A percentile compares a stretch with the other conserved stretches of the same genome.
These are phyloP conservation scores for Globisporangium carolinianum DNA, from an alignment of 352 stramenopile species.

Conservation along the genomic window DNA sequence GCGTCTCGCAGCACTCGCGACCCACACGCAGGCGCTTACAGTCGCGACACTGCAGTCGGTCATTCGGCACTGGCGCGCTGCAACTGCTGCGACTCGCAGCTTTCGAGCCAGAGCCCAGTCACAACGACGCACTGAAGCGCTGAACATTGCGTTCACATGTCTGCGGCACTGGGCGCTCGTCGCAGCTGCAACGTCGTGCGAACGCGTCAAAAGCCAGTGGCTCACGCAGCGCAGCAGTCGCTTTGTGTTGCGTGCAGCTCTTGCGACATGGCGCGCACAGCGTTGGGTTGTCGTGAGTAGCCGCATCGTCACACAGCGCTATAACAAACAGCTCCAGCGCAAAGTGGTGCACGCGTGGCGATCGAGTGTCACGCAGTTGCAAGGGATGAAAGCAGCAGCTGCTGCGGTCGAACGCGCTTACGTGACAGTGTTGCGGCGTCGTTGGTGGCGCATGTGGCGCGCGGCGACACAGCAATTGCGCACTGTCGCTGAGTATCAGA, in stretches of 20 bases:
- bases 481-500: too few relatives aligned
- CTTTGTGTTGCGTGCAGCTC: conserved; percentile 8
- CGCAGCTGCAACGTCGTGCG: conserved; percentile 18
- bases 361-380: not conserved
- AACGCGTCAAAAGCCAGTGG: conserved; percentile 26
- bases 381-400: not conserved
- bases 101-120: conserved; percentile 11
- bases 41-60: conserved; percentile 15
- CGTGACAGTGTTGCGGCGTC: too few relatives aligned
- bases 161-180: conserved; percentile 37
- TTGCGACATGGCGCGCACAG: conserved; percentile 21
- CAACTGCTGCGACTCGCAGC: conserved; percentile 5
- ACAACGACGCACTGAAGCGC: conserved; percentile 13
- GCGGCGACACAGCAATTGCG: too few relatives aligned
- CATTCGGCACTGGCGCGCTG: conserved; percentile 12
- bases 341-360: too few relatives aligned
- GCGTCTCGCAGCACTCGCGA: conserved; percentile 7
- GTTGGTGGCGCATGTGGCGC: too few relatives aligned
- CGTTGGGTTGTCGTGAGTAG: not conserved
- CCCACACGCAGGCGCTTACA: conserved; percentile 13
- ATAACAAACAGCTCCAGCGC: not conserved
- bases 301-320: not conserved
- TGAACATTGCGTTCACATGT: conserved; percentile 33
- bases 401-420: too few relatives aligned
- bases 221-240: conserved; percentile 24